Conservation (phyloP, 2,329 filamentous ascomycete genomes). For the Zasmidium citrigriseum region DNA sequence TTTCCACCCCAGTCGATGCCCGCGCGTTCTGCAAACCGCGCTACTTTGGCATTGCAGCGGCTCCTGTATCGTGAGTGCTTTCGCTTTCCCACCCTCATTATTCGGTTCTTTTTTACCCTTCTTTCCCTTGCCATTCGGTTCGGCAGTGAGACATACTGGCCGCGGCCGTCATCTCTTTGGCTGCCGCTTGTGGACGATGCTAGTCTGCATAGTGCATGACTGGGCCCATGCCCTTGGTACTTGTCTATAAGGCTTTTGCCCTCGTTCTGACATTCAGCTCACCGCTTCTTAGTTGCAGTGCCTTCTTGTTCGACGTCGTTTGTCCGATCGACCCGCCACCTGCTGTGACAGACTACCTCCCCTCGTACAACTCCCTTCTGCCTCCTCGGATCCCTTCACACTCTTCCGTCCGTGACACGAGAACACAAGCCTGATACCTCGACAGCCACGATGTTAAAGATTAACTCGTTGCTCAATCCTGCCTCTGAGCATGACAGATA, state of each 20-base stretch:
- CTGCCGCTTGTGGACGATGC: slow-evolving; percentile 10
- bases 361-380: slow-evolving; percentile 23
- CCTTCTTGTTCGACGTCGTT: slow-evolving; percentile 8
- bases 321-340: slow-evolving; percentile 6
- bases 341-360: slow-evolving; percentile 23
- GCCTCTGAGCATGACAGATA: slow-evolving; percentile 15
- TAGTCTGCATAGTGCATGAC: slow-evolving; percentile 8
- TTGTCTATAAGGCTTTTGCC: slow-evolving; percentile 13
- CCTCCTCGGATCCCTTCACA: slow-evolving; percentile 19
- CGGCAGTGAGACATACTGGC: slow-evolving; percentile 4
- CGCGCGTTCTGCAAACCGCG: background rate
- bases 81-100: background rate
- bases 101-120: background rate
- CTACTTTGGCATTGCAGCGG: background rate
- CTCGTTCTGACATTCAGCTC: slow-evolving; percentile 4
- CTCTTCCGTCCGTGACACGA: slow-evolving; percentile 13
- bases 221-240: slow-evolving; percentile 1
- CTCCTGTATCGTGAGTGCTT: background rate
- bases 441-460: slow-evolving; percentile 40
- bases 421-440: slow-evolving; percentile 16
- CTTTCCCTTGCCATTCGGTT: background rate
- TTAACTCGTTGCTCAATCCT: slow-evolving; percentile 44
- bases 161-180: slow-evolving; percentile 11
- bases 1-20: slow-evolving; percentile 2
- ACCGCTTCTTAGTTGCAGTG: slow-evolving; percentile 13